Evolutionary conservation across 2,329 filamentous ascomycete species (phyloP).

Genomic region (Epicoccum nigrum): DNA sequence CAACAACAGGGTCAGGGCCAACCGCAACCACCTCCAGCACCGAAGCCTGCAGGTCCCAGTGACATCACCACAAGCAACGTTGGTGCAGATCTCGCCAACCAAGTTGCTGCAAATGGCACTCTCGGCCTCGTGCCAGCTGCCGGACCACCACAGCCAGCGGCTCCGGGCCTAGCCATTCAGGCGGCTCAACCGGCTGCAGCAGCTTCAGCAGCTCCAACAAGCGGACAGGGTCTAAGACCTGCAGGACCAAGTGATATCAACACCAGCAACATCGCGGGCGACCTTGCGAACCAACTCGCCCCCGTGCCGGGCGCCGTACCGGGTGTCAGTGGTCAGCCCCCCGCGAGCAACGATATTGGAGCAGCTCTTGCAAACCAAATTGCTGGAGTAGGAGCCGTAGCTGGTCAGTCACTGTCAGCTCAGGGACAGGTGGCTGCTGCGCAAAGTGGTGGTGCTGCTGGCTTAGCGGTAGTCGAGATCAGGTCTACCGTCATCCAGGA

Average conservation of each 20-base stretch:
- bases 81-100: conserved; percentile 25
- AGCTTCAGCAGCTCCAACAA: conserved; percentile 5
- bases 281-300: conserved; percentile 28
- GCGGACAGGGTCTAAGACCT: conserved; percentile 4
- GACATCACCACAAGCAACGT: conserved; percentile 19
- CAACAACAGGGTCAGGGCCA: conserved; percentile 11
- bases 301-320: conserved; percentile 12
- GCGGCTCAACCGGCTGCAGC: neutral
- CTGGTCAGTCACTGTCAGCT: conserved; percentile 5
- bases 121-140: neutral
- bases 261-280: conserved; percentile 21
- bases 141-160: conserved; percentile 4
- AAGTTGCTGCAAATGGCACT: conserved; percentile 24
- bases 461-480: conserved; percentile 14
- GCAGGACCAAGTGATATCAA: conserved; percentile 13
- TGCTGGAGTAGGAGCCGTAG: conserved; percentile 1
- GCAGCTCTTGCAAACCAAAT: conserved; percentile 15
- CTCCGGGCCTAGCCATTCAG: conserved; percentile 1
- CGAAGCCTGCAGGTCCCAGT: conserved; percentile 11
- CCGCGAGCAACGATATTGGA: conserved; percentile 8
- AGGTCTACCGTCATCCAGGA: conserved; percentile 21
- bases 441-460: conserved; percentile 4
- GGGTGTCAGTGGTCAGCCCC: conserved; percentile 5
- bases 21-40: conserved; percentile 5
- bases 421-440: conserved; percentile 17